Evolutionary conservation across 2,329 filamentous ascomycete genomes (phyloP).

Genomic region (Coleophoma eucalyptorum): DNA sequence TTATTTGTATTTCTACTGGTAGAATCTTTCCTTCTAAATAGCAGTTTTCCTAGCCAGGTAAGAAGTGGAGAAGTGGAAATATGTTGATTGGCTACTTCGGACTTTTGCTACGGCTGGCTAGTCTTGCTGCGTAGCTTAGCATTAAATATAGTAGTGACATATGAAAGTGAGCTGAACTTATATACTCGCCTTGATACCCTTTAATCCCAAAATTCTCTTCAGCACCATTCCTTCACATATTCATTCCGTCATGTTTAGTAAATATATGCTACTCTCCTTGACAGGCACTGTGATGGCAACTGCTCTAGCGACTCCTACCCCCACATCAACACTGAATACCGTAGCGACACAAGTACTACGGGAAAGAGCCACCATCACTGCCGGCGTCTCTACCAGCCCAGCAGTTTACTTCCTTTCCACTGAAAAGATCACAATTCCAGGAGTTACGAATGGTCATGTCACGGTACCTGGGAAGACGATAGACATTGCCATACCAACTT

Average conservation of each 20-base stretch:
- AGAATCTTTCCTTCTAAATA: too few species aligned
- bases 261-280: background rate
- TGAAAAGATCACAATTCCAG: constrained; percentile 22
- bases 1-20: too few species aligned
- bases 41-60: too few species aligned
- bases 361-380: background rate
- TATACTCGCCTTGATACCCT: too few species aligned
- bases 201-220: background rate
- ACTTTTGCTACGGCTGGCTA: too few species aligned
- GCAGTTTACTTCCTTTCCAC: constrained; percentile 24
- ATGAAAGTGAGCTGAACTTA: too few species aligned
- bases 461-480: constrained; percentile 27
- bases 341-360: background rate
- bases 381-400: background rate
- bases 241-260: background rate
- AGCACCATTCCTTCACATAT: background rate
- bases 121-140: too few species aligned
- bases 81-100: too few species aligned
- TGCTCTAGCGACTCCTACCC: background rate
- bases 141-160: too few species aligned
- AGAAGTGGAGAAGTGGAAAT: too few species aligned
- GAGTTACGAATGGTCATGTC: constrained; percentile 22
- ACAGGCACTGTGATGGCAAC: background rate
- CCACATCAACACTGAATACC: background rate
- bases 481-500: constrained; percentile 25